Percentiles rank a stretch among this genome's conserved stretches.
phyloP scores from a whole-genome alignment of 768 basidiomycete genomes.

The Royoungia palumana region DNA sequence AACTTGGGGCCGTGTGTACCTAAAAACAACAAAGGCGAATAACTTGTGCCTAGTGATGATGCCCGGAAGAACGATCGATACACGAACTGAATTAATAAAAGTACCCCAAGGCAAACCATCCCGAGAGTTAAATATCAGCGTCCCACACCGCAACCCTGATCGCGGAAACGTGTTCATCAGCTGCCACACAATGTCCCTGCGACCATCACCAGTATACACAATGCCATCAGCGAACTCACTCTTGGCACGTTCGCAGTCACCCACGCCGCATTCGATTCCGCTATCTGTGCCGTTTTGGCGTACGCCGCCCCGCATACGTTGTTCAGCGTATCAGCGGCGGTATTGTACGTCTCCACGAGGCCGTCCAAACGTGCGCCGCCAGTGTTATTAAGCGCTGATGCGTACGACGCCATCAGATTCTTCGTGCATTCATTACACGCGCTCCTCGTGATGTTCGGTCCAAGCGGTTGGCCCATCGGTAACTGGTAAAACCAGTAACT shows the following conservation, averaged over 20 bases:
- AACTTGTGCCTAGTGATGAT: no score
- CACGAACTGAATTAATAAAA: not conserved
- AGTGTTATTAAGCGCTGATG: conserved; percentile 37
- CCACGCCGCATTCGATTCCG: conserved; percentile 11
- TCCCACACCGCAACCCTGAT: not conserved
- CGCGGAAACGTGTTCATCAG: conserved; percentile 5
- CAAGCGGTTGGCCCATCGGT: conserved; percentile 55
- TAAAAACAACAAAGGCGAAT: conserved; percentile 1
- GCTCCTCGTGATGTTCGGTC: conserved; percentile 41
- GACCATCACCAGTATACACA: conserved; percentile 15
- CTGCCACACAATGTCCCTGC: conserved; percentile 5
- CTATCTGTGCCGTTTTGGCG: conserved; percentile 25
- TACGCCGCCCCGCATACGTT: conserved; percentile 52
- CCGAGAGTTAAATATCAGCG: not conserved
- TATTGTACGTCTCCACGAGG: conserved; percentile 47
- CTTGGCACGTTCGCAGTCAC: conserved; percentile 5
- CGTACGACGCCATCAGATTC: conserved; percentile 54
- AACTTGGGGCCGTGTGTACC: not conserved
- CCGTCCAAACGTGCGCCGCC: conserved; percentile 33
- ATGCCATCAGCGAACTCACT: conserved; percentile 1
- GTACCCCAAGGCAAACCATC: not conserved
- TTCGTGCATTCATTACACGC: conserved; percentile 66
- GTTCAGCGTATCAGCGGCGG: conserved; percentile 45
- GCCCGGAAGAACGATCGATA: not conserved
- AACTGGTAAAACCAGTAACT: conserved; percentile 74